phyloP scores from a whole-genome alignment of 805 yeast species.

The Wickerhamiella alocasiicola region DNA sequence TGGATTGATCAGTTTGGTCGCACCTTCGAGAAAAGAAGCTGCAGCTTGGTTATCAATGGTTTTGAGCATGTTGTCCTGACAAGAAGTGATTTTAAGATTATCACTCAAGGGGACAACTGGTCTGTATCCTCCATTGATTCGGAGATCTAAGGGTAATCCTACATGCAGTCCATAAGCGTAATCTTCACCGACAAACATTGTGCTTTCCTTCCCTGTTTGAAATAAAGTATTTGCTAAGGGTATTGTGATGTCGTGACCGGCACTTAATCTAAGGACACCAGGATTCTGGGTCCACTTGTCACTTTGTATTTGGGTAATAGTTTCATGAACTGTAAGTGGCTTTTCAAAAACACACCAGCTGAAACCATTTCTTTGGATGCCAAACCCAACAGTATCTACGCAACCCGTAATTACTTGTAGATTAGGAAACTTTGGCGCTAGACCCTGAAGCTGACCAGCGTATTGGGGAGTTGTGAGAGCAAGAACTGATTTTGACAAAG shows the following conservation, averaged over 20 bases:
- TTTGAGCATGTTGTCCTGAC: conserved; percentile 48
- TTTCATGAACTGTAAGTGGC: conserved; percentile 19
- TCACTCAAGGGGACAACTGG: conserved; percentile 17
- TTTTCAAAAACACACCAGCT: conserved; percentile 19
- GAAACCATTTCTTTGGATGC: conserved; percentile 25
- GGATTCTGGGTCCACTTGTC: conserved; percentile 5
- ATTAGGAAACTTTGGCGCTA: conserved; percentile 16
- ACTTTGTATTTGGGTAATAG: conserved; percentile 1
- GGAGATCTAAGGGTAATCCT: conserved; percentile 12
- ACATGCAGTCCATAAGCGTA: conserved; percentile 17
- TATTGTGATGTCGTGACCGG: conserved; percentile 17
- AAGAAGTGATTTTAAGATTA: conserved; percentile 34
- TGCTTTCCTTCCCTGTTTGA: conserved; percentile 20
- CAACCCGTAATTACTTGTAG: conserved; percentile 23
- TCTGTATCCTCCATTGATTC: conserved; percentile 8
- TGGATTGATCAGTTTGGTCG: conserved; percentile 15
- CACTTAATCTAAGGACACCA: conserved; percentile 7
- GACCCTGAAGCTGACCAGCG: conserved; percentile 21
- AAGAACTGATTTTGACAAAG: conserved; percentile 20
- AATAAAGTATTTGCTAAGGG: conserved; percentile 28
- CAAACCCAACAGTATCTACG: conserved; percentile 26
- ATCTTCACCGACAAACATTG: conserved; percentile 13
- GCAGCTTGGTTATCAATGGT: conserved; percentile 44
- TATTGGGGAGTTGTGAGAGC: conserved; percentile 28
- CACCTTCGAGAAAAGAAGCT: conserved; percentile 38